Conservation (phyloP, 805 yeast species). For the Citeromyces matritensis region DNA sequence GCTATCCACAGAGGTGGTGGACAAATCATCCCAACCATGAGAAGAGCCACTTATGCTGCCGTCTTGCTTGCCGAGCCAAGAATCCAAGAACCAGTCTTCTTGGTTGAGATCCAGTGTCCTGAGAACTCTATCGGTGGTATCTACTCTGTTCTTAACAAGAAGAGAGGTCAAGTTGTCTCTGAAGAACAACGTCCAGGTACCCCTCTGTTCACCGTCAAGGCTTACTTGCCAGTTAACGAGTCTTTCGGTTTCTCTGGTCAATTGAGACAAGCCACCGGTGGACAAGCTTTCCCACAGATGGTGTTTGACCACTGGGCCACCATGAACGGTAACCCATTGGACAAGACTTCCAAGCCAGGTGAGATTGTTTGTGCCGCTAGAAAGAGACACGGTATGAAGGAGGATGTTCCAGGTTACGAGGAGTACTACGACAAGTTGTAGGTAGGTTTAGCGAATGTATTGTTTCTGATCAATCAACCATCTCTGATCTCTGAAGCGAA, state of each 20-base stretch:
- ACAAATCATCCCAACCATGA: constrained; percentile 99
- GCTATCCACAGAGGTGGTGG: constrained; percentile 99
- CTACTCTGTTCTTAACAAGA: constrained; percentile 97
- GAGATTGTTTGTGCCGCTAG: constrained; percentile 47
- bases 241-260: constrained; percentile 99
- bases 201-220: constrained; percentile 98
- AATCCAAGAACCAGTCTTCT: constrained; percentile 98
- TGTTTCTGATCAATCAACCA: no score
- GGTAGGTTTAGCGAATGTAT: constrained; percentile 6
- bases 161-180: constrained; percentile 98
- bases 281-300: constrained; percentile 99
- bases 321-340: constrained; percentile 85
- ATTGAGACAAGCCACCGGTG: constrained; percentile 99
- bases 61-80: constrained; percentile 97
- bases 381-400: constrained; percentile 96
- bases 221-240: constrained; percentile 99
- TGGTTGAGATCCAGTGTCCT: constrained; percentile 99
- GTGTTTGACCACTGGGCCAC: constrained; percentile 98
- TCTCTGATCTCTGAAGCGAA: no score
- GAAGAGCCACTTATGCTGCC: constrained; percentile 98
- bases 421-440: constrained; percentile 94
- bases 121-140: constrained; percentile 99
- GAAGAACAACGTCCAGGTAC: constrained; percentile 99
- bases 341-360: constrained; percentile 61
- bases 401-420: constrained; percentile 96